A percentile compares a stretch with the other conserved stretches of the same genome.
Conservation (phyloP, 257 asterid genomes). For the Salvia rosmarinus region DNA sequence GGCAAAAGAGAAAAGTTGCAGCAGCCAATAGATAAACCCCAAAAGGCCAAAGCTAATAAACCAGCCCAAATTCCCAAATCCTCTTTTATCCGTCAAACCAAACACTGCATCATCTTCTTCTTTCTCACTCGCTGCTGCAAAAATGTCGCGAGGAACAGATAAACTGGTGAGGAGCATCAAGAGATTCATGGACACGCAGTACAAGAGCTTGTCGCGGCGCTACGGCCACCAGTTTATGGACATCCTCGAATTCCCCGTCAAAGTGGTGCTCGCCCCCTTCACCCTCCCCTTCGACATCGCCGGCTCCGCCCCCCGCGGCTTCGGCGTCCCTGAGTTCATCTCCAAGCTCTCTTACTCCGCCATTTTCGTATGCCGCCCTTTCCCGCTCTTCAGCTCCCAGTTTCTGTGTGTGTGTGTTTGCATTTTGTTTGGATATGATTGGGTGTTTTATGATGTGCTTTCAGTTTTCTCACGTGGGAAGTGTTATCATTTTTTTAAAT, state of each 20-base stretch:
- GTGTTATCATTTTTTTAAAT: too few species aligned
- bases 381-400: not conserved
- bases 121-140: not conserved
- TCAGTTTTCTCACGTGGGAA: not conserved
- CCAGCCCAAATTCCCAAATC: not conserved
- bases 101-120: not conserved
- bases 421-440: constrained; percentile 2
- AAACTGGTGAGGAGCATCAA: constrained; percentile 47
- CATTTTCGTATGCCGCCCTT: constrained; percentile 59
- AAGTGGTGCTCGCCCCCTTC: constrained; percentile 76
- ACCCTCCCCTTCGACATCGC: constrained; percentile 87
- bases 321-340: constrained; percentile 86
- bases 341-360: constrained; percentile 89
- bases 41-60: not conserved
- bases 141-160: constrained; percentile 59
- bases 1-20: too few species aligned
- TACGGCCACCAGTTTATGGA: constrained; percentile 73
- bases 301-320: constrained; percentile 99
- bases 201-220: constrained; percentile 55
- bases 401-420: too few species aligned
- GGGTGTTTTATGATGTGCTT: not conserved
- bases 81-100: constrained; percentile 1
- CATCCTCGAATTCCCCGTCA: constrained; percentile 75
- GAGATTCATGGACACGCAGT: constrained; percentile 55
- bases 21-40: too few species aligned